These are phyloP conservation scores for Ophiostoma angusticollis DNA, from an alignment of 2,329 filamentous ascomycete genomes.

Conservation along the genomic window DNA sequence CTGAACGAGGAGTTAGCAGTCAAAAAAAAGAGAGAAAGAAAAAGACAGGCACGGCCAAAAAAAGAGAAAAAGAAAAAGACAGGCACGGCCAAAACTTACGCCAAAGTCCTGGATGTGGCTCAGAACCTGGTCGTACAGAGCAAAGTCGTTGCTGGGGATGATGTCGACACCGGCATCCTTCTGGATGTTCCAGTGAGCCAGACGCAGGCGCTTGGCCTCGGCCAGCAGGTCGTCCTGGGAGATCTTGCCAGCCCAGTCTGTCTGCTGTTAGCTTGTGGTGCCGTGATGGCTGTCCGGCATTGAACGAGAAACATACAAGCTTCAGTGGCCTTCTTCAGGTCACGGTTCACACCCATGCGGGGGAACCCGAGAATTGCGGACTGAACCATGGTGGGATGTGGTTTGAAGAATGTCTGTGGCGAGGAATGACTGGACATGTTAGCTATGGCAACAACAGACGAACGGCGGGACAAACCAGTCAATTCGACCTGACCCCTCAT, in stretches of 20 bases:
- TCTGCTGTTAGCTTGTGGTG: background rate
- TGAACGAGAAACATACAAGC: constrained; percentile 45
- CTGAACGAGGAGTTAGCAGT: constrained; percentile 30
- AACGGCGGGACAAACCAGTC: too few relatives aligned
- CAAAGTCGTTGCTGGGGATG: constrained; percentile 99
- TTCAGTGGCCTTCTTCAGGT: constrained; percentile 99
- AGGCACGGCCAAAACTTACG: constrained; percentile 51
- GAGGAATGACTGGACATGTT: constrained; percentile 5
- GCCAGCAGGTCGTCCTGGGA: constrained; percentile 79
- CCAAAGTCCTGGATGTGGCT: constrained; percentile 97
- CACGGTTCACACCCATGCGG: constrained; percentile 95
- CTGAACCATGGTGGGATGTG: constrained; percentile 43
- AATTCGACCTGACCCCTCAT: too few relatives aligned
- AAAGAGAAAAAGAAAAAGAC: background rate
- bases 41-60: background rate
- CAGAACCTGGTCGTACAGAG: constrained; percentile 95
- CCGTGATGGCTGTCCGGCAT: background rate
- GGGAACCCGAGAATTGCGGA: constrained; percentile 91
- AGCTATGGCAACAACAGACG: background rate
- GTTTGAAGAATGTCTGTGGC: constrained; percentile 4
- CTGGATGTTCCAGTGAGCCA: constrained; percentile 99
- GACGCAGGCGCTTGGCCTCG: constrained; percentile 93
- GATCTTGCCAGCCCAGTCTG: constrained; percentile 82
- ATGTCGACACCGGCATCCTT: constrained; percentile 94
- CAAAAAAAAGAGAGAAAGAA: too few relatives aligned